Conservation (phyloP, 441 rosid genomes). For the Jatropha multifida region DNA sequence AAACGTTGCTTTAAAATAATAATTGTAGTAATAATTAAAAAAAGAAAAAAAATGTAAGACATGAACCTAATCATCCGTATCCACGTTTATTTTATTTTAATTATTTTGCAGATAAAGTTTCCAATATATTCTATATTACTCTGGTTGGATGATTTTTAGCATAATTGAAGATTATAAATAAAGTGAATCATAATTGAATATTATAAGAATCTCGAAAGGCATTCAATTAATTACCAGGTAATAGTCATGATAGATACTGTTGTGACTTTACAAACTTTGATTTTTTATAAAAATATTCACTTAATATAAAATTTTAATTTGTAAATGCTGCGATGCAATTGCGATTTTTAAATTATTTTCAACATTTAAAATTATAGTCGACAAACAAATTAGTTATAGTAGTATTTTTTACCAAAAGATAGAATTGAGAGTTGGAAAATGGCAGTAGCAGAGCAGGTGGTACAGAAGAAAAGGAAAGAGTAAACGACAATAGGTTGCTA, state of each 20-base stretch:
- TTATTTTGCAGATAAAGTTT: slow-evolving; percentile 8
- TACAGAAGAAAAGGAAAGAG: no score
- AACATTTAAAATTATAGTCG: no score
- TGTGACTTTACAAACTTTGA: background rate
- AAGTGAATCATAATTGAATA: slow-evolving; percentile 19
- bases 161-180: slow-evolving; percentile 21
- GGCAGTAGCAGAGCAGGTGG: no score
- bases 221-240: slow-evolving; percentile 19
- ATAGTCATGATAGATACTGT: slow-evolving; percentile 24
- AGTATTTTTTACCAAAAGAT: no score
- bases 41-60: background rate
- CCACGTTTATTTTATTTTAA: slow-evolving; percentile 16
- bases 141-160: slow-evolving; percentile 15
- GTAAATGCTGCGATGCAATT: no score
- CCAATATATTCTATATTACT: slow-evolving; percentile 18
- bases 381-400: no score
- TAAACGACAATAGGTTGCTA: background rate
- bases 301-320: no score
- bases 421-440: no score
- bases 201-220: background rate
- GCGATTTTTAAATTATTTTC: no score
- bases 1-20: background rate
- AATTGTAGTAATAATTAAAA: background rate
- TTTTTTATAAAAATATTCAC: background rate
- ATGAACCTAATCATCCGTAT: slow-evolving; percentile 30